These are phyloP conservation scores for Neurospora discreta DNA, from an alignment of 495 filamentous ascomycete genomes.

Conservation along the genomic window DNA sequence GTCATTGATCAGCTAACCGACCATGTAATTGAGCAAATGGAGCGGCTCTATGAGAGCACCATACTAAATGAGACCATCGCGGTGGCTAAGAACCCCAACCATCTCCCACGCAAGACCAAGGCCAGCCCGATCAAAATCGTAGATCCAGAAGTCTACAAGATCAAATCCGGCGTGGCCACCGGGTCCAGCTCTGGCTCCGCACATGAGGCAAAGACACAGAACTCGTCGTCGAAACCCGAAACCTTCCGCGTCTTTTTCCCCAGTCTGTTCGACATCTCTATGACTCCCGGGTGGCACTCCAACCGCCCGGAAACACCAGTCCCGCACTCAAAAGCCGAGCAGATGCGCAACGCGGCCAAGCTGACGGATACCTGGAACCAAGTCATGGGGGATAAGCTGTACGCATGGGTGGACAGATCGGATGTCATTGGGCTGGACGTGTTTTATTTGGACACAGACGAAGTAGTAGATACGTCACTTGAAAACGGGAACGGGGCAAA, in stretches of 20 bases:
- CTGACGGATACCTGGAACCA: constrained; percentile 24
- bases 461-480: background rate
- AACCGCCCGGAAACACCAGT: constrained; percentile 14
- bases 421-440: background rate
- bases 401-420: constrained; percentile 16
- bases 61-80: constrained; percentile 13
- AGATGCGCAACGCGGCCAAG: constrained; percentile 26
- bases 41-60: constrained; percentile 29
- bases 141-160: background rate
- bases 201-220: background rate
- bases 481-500: background rate
- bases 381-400: constrained; percentile 11
- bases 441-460: background rate
- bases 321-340: constrained; percentile 19
- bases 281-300: constrained; percentile 31
- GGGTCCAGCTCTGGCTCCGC: background rate
- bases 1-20: constrained; percentile 18
- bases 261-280: constrained; percentile 31
- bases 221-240: background rate
- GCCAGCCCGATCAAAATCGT: constrained; percentile 7
- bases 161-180: background rate
- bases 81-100: constrained; percentile 1
- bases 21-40: constrained; percentile 28
- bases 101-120: background rate
- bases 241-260: constrained; percentile 33